phyloP scores from a whole-genome alignment of 2,329 filamentous ascomycete genomes.

The Penicillium polonicum region DNA sequence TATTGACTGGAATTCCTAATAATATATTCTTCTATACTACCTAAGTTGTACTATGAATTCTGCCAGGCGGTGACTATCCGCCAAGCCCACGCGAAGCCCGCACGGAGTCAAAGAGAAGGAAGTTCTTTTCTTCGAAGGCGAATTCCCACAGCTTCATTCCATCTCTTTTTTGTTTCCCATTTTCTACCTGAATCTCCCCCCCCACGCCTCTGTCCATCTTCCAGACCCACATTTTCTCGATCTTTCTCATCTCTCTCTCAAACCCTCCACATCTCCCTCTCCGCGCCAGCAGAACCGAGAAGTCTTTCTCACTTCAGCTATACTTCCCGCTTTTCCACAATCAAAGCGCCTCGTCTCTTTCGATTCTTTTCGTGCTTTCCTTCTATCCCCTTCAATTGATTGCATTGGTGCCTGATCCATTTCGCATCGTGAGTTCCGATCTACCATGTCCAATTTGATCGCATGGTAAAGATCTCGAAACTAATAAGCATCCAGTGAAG shows the following conservation, averaged over 20 bases:
- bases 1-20: not conserved
- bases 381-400: conserved; percentile 20
- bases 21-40: not conserved
- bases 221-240: conserved; percentile 17
- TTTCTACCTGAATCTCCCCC: conserved; percentile 11
- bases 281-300: conserved; percentile 22
- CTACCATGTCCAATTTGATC: conserved; percentile 6
- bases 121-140: conserved; percentile 30
- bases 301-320: conserved; percentile 25
- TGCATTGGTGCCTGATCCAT: conserved; percentile 24
- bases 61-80: conserved; percentile 24
- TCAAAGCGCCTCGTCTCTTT: conserved; percentile 10
- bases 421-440: conserved; percentile 33
- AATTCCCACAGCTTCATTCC: conserved; percentile 27
- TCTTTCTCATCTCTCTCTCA: conserved; percentile 18
- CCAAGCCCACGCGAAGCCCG: conserved; percentile 29
- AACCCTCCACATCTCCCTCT: conserved; percentile 15
- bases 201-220: conserved; percentile 8
- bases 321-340: conserved; percentile 23
- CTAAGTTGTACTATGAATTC: conserved; percentile 7
- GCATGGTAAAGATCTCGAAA: conserved; percentile 7
- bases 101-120: conserved; percentile 24
- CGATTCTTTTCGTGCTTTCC: conserved; percentile 16
- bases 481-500: conserved; percentile 27
- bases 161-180: conserved; percentile 14